phyloP scores from a whole-genome alignment of 2,329 filamentous ascomycete species.

The Colletotrichum trifolii region DNA sequence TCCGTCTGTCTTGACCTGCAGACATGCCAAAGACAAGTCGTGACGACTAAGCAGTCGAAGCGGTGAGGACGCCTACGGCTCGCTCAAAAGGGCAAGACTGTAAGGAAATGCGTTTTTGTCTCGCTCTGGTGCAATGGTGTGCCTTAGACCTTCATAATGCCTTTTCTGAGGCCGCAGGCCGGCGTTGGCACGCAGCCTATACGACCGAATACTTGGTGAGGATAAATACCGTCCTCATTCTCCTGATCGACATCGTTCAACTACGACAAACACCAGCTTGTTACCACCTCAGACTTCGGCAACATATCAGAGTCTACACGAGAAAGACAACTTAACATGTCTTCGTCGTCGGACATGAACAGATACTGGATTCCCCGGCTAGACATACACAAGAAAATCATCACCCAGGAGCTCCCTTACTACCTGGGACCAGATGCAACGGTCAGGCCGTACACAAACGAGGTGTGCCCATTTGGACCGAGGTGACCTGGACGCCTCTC shows the following conservation, averaged over 20 bases:
- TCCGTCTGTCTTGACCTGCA: slow-evolving; percentile 32
- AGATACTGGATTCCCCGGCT: slow-evolving; percentile 70
- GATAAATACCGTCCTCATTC: slow-evolving; percentile 36
- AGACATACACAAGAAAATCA: slow-evolving; percentile 70
- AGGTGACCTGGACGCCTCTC: slow-evolving; percentile 34
- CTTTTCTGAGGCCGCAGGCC: slow-evolving; percentile 10
- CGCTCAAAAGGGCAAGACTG: slow-evolving; percentile 28
- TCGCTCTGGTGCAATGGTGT: slow-evolving; percentile 31
- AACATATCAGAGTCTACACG: slow-evolving; percentile 20
- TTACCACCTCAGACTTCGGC: slow-evolving; percentile 3
- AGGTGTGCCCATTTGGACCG: slow-evolving; percentile 54
- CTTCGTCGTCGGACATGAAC: slow-evolving; percentile 55
- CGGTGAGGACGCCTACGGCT: slow-evolving; percentile 33
- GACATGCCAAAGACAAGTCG: slow-evolving; percentile 26
- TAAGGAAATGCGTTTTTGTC: slow-evolving; percentile 27
- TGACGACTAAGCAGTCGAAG: slow-evolving; percentile 29
- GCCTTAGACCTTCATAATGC: slow-evolving; percentile 29
- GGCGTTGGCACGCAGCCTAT: slow-evolving; percentile 21
- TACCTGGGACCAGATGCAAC: slow-evolving; percentile 69
- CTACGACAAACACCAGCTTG: slow-evolving; percentile 12
- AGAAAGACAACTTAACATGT: slow-evolving; percentile 16
- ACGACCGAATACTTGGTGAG: slow-evolving; percentile 14
- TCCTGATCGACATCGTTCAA: slow-evolving; percentile 27
- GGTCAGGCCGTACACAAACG: slow-evolving; percentile 65
- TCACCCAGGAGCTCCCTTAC: slow-evolving; percentile 67